Conservation (phyloP, 768 basidiomycete species). For the Pleurotus ostreatus region DNA sequence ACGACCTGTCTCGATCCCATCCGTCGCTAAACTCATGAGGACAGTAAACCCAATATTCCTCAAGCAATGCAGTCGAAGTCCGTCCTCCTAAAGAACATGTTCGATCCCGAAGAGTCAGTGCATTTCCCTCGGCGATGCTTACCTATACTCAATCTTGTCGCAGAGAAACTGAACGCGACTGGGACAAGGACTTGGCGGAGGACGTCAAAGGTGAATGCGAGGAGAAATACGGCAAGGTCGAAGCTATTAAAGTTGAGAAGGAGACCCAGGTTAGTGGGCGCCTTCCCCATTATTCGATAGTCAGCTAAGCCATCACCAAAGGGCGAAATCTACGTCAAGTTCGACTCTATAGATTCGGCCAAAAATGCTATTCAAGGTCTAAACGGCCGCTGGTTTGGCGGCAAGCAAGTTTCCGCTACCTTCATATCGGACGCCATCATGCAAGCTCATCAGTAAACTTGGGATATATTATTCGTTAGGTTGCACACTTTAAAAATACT, state of each 20-base stretch:
- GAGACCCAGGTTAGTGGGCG: constrained; percentile 71
- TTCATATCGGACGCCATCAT: constrained; percentile 94
- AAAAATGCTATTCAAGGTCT: constrained; percentile 84
- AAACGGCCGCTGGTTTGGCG: constrained; percentile 97
- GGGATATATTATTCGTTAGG: constrained; percentile 24
- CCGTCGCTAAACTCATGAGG: constrained; percentile 26
- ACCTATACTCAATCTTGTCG: constrained; percentile 5
- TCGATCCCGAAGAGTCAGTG: constrained; percentile 90
- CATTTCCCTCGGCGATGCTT: not conserved
- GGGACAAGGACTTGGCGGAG: constrained; percentile 94
- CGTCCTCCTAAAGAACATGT: constrained; percentile 92
- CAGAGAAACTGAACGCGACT: constrained; percentile 93
- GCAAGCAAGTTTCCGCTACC: constrained; percentile 78
- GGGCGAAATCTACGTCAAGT: constrained; percentile 98
- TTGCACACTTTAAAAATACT: constrained; percentile 21
- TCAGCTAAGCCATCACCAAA: constrained; percentile 27
- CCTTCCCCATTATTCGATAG: not conserved
- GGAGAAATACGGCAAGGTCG: constrained; percentile 83
- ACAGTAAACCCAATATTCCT: constrained; percentile 75
- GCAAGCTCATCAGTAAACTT: constrained; percentile 77
- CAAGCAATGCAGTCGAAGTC: constrained; percentile 87
- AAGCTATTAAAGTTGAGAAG: constrained; percentile 88
- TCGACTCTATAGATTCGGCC: constrained; percentile 73
- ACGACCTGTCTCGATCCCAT: not conserved
- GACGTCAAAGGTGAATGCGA: constrained; percentile 96